Percentiles rank a stretch among this genome's conserved stretches.
Conservation (phyloP, 768 basidiomycete species). For the Suillus alpinus region DNA sequence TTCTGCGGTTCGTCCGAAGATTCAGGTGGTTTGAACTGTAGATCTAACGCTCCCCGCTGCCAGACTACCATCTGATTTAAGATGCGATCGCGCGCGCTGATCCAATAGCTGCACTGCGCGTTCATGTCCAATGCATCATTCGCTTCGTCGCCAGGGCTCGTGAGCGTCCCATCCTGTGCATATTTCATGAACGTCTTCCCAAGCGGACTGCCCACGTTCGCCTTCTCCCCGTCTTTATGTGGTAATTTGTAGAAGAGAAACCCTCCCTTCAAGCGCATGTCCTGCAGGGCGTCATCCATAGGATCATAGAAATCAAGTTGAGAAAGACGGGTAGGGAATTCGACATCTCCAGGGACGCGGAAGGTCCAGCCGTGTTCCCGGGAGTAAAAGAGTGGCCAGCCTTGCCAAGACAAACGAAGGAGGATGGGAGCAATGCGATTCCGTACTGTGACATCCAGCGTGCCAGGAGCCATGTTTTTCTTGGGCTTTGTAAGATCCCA, state of each 20-base stretch:
- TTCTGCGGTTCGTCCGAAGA: conserved; percentile 37
- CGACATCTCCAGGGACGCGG: conserved; percentile 55
- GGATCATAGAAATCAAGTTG: conserved; percentile 60
- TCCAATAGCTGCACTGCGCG: conserved; percentile 96
- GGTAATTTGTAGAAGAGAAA: conserved; percentile 88
- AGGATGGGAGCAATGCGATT: conserved; percentile 83
- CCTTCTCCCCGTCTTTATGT: conserved; percentile 91
- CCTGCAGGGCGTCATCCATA: conserved; percentile 56
- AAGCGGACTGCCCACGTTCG: conserved; percentile 93
- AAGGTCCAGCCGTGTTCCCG: conserved; percentile 91
- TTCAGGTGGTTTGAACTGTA: conserved; percentile 44
- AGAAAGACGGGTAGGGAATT: conserved; percentile 44
- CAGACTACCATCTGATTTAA: conserved; percentile 91
- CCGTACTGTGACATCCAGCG: conserved; percentile 82
- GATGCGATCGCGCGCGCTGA: conserved; percentile 89
- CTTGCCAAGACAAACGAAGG: conserved; percentile 83
- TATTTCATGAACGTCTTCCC: conserved; percentile 87
- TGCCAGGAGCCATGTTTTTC: conserved; percentile 62
- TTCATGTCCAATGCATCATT: conserved; percentile 87
- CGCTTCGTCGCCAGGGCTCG: conserved; percentile 78
- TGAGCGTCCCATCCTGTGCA: conserved; percentile 82
- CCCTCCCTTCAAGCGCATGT: conserved; percentile 44
- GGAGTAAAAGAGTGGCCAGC: conserved; percentile 81
- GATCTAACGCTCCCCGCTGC: conserved; percentile 49
- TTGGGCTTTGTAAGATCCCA: conserved; percentile 83